phyloP scores from a whole-genome alignment of 306 rosid species.

The Medicago ruthenica region DNA sequence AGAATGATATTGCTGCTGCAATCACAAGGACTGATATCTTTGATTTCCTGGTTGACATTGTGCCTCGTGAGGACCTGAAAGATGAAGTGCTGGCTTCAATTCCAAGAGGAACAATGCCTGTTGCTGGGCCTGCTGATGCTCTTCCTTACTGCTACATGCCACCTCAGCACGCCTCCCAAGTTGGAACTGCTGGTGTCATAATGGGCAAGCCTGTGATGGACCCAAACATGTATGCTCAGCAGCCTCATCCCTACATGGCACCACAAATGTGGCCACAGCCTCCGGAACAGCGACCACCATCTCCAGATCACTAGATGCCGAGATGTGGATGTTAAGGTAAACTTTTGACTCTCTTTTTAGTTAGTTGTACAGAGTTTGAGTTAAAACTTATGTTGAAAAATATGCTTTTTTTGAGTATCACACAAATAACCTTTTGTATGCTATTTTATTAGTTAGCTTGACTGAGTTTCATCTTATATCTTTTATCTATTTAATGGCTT shows the following conservation, averaged over 20 bases:
- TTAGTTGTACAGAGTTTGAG: slow-evolving; percentile 17
- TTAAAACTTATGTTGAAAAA: slow-evolving; percentile 16
- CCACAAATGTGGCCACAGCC: slow-evolving; percentile 65
- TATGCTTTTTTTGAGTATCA: slow-evolving; percentile 13
- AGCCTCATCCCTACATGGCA: slow-evolving; percentile 58
- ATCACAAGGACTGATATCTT: slow-evolving; percentile 62
- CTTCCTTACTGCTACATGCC: slow-evolving; percentile 59
- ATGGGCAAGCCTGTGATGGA: slow-evolving; percentile 68
- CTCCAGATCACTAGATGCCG: slow-evolving; percentile 52
- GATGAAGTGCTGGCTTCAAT: slow-evolving; percentile 65
- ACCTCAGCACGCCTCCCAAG: slow-evolving; percentile 58
- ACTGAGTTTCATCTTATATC: not conserved
- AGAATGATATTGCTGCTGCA: slow-evolving; percentile 63
- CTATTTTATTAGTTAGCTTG: not conserved
- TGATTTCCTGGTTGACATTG: slow-evolving; percentile 61
- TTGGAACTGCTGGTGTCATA: slow-evolving; percentile 56
- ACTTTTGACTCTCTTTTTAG: not conserved
- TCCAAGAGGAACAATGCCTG: slow-evolving; percentile 63
- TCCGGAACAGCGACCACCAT: slow-evolving; percentile 51
- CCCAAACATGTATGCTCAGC: slow-evolving; percentile 60
- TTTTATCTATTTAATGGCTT: not conserved
- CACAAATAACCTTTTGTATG: not conserved
- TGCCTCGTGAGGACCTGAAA: slow-evolving; percentile 64
- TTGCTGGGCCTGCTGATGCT: slow-evolving; percentile 60
- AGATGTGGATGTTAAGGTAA: slow-evolving; percentile 42